Conservation (phyloP, 768 basidiomycete species). For the Mycena alexandri region DNA sequence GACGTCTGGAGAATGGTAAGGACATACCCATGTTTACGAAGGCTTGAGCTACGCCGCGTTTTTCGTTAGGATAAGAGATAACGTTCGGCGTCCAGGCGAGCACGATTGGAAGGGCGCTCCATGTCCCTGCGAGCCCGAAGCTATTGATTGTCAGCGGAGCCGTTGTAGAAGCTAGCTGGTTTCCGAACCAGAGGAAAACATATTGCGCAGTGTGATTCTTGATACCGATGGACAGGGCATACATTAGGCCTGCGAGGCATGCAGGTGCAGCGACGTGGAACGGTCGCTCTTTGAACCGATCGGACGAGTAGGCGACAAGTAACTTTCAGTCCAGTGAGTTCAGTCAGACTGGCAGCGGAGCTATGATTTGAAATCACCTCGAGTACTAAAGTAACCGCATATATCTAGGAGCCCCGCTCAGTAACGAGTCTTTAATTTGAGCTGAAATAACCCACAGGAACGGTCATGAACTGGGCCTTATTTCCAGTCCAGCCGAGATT, state of each 20-base stretch:
- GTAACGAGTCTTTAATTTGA: slow-evolving; percentile 19
- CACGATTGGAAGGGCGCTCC: slow-evolving; percentile 33
- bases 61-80: slow-evolving; percentile 31
- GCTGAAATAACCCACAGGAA: slow-evolving; percentile 24
- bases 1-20: slow-evolving; percentile 19
- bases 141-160: slow-evolving; percentile 24
- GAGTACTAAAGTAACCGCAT: slow-evolving; percentile 31
- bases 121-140: slow-evolving; percentile 32
- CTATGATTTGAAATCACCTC: slow-evolving; percentile 26
- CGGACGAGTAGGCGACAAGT: slow-evolving; percentile 30
- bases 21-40: slow-evolving; percentile 33
- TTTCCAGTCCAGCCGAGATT: slow-evolving; percentile 32
- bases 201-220: slow-evolving; percentile 33
- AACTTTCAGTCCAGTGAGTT: slow-evolving; percentile 25
- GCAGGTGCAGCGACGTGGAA: slow-evolving; percentile 29
- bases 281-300: slow-evolving; percentile 31
- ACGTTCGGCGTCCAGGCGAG: slow-evolving; percentile 32
- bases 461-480: slow-evolving; percentile 33
- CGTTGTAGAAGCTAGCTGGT: slow-evolving; percentile 9
- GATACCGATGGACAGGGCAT: slow-evolving; percentile 32
- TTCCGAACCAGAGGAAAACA: slow-evolving; percentile 32
- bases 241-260: slow-evolving; percentile 32
- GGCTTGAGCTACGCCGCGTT: slow-evolving; percentile 30
- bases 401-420: slow-evolving; percentile 25
- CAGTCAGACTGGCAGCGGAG: slow-evolving; percentile 19